Evolutionary conservation across 2,329 filamentous ascomycete species (phyloP).

Genomic region (Fusarium chaquense): DNA sequence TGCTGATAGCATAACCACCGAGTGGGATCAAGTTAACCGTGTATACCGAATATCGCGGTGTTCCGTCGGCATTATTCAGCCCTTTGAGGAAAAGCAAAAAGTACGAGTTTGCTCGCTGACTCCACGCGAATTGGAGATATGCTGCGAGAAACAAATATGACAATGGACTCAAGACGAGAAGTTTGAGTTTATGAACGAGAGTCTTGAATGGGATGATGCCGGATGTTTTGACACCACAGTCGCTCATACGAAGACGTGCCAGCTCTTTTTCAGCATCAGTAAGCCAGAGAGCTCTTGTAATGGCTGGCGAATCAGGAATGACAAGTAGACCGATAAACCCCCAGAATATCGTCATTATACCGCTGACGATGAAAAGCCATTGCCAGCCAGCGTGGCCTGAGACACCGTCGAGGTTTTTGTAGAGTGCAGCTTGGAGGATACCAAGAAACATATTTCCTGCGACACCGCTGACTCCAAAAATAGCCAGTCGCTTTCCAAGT

Average conservation of each 20-base stretch:
- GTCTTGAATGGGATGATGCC: conserved; percentile 38
- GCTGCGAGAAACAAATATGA: conserved; percentile 51
- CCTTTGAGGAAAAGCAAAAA: conserved; percentile 53
- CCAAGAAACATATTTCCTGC: conserved; percentile 45
- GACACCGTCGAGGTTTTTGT: conserved; percentile 40
- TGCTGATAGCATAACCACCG: conserved; percentile 52
- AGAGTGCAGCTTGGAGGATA: conserved; percentile 40
- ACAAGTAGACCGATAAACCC: conserved; percentile 35
- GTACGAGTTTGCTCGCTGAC: conserved; percentile 54
- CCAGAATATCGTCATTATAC: conserved; percentile 41
- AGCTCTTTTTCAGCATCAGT: conserved; percentile 28
- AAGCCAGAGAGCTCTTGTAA: conserved; percentile 36
- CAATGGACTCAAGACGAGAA: conserved; percentile 29
- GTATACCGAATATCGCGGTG: conserved; percentile 47
- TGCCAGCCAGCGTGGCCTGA: conserved; percentile 42
- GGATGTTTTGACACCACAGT: conserved; percentile 36
- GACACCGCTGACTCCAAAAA: conserved; percentile 43
- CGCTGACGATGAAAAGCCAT: conserved; percentile 42
- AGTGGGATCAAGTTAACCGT: conserved; percentile 67
- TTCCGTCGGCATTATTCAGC: conserved; percentile 36
- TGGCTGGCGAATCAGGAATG: conserved; percentile 42
- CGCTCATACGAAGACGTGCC: conserved; percentile 29
- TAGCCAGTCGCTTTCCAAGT: conserved; percentile 40
- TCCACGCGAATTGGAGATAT: conserved; percentile 51
- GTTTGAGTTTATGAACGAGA: conserved; percentile 29